Evolutionary conservation across 2,329 filamentous ascomycete species (phyloP).

Genomic region (Aspergillus brasiliensis): DNA sequence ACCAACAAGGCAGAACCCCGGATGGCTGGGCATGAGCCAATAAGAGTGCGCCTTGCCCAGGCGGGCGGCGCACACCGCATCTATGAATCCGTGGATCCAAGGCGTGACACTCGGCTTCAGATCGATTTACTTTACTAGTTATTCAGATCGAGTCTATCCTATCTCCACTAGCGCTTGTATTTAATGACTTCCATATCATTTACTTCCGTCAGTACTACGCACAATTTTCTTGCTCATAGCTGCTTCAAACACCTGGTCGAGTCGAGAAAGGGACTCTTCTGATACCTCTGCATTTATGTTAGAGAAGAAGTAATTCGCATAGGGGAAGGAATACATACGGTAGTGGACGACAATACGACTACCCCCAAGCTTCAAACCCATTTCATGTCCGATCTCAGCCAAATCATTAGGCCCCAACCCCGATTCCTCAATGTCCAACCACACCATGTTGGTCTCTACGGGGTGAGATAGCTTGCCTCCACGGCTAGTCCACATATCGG

Average conservation of each 20-base stretch:
- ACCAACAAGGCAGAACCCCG: constrained; percentile 29
- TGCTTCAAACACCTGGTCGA: constrained; percentile 59
- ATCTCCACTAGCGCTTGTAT: background rate
- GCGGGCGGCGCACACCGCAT: constrained; percentile 4
- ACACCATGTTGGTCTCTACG: constrained; percentile 90
- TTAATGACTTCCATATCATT: constrained; percentile 38
- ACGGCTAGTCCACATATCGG: constrained; percentile 65
- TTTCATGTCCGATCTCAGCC: constrained; percentile 56
- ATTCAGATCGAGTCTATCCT: background rate
- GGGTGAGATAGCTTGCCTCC: constrained; percentile 70
- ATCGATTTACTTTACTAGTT: too few species aligned
- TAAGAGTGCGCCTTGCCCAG: constrained; percentile 1
- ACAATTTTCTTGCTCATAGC: constrained; percentile 37
- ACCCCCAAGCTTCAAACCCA: constrained; percentile 59
- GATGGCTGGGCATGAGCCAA: constrained; percentile 18
- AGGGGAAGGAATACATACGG: constrained; percentile 42
- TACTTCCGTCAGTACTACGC: constrained; percentile 34
- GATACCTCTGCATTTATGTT: constrained; percentile 58
- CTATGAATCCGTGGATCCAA: constrained; percentile 1
- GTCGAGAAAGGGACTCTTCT: constrained; percentile 60
- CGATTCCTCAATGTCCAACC: constrained; percentile 70
- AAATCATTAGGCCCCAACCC: constrained; percentile 57
- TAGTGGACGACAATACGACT: constrained; percentile 70
- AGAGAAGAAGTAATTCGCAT: constrained; percentile 9
- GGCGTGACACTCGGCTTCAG: too few species aligned